These are phyloP conservation scores for Durusdinium trenchii DNA, from an alignment of 73 alveolate genomes.

Conservation along the genomic window DNA sequence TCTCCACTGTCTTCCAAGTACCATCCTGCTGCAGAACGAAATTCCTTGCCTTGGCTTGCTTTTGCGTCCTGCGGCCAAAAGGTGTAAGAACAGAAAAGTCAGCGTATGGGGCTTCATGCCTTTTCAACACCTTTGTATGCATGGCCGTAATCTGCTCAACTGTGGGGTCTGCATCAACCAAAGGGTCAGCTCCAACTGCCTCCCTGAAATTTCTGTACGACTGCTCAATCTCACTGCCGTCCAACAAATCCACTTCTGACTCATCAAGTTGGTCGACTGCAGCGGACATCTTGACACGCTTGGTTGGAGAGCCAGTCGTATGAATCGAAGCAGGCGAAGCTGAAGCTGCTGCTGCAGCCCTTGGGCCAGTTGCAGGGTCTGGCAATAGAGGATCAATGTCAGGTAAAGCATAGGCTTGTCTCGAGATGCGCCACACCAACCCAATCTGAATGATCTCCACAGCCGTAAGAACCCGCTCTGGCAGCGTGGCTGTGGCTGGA, in stretches of 20 bases:
- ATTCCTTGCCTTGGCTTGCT: neutral
- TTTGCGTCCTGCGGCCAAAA: neutral
- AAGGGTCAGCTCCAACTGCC: neutral
- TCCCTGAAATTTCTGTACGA: neutral
- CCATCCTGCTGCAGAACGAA: neutral
- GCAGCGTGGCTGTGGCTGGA: neutral
- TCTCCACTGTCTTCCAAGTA: neutral
- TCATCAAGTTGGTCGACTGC: neutral
- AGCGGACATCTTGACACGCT: neutral
- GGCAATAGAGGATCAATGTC: neutral
- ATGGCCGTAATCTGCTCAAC: slow-evolving; percentile 22
- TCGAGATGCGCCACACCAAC: neutral
- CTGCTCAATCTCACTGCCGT: neutral
- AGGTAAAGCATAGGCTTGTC: neutral
- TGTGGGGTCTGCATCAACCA: slow-evolving; percentile 14
- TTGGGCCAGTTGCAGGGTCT: no score
- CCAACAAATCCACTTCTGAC: neutral
- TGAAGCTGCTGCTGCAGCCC: neutral
- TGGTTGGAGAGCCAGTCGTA: neutral
- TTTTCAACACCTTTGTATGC: neutral
- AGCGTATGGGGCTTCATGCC: slow-evolving; percentile 9
- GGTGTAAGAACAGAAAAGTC: neutral
- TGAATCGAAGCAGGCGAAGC: neutral
- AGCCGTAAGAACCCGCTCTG: neutral
- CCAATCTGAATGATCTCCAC: neutral